phyloP scores from a whole-genome alignment of 2,329 filamentous ascomycete genomes.

The Escovopsis sp. region DNA sequence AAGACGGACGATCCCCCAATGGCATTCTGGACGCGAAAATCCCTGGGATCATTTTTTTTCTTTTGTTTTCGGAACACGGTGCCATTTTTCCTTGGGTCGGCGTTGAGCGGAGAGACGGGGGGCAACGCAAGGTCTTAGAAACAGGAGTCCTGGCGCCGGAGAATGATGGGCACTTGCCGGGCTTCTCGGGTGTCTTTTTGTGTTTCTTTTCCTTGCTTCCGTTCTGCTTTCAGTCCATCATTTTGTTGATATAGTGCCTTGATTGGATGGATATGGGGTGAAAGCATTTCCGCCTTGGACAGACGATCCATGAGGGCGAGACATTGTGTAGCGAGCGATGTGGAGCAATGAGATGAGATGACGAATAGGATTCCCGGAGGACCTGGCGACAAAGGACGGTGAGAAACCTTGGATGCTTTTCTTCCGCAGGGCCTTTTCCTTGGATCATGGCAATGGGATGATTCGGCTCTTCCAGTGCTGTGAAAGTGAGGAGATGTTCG shows the following conservation, averaged over 20 bases:
- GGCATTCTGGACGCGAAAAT: constrained; percentile 1
- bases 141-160: constrained; percentile 4
- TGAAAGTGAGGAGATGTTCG: too few relatives aligned
- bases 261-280: constrained; percentile 5
- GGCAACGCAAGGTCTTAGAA: constrained; percentile 2
- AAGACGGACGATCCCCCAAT: constrained; percentile 1
- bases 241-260: too few relatives aligned
- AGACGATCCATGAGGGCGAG: constrained; percentile 3
- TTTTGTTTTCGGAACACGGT: too few relatives aligned
- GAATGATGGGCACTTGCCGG: constrained; percentile 6
- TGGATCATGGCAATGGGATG: too few relatives aligned
- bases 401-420: too few relatives aligned
- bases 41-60: constrained; percentile 2
- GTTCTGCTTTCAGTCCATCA: too few relatives aligned
- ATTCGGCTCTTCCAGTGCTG: too few relatives aligned
- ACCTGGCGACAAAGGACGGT: too few relatives aligned
- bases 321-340: constrained; percentile 7
- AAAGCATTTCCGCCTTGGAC: constrained; percentile 3
- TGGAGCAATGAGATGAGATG: constrained; percentile 7
- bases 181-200: constrained; percentile 1
- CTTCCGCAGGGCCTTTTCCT: too few relatives aligned
- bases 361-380: too few relatives aligned
- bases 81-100: constrained; percentile 3
- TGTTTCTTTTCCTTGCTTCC: constrained; percentile 2
- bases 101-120: constrained; percentile 5